Evolutionary conservation across 2,329 filamentous ascomycete genomes (phyloP).

Genomic region (Elsinoe batatas): DNA sequence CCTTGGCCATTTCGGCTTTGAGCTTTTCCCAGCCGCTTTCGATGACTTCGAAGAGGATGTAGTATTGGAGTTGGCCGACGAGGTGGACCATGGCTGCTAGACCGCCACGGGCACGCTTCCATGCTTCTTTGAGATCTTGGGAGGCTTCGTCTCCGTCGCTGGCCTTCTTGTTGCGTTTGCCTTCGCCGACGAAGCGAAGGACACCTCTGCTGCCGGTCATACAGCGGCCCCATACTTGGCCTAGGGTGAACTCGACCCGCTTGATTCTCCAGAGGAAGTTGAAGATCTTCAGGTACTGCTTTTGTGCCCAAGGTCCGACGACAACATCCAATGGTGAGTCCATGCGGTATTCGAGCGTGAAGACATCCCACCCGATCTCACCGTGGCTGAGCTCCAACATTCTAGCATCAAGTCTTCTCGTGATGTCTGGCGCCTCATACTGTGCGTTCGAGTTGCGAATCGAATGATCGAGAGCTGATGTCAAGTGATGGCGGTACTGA

Average conservation of each 20-base stretch:
- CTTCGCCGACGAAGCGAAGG: slow-evolving; percentile 61
- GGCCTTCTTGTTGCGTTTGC: not conserved
- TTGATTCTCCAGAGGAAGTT: slow-evolving; percentile 99
- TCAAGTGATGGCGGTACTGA: slow-evolving; percentile 92
- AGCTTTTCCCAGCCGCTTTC: slow-evolving; percentile 91
- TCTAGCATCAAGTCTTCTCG: slow-evolving; percentile 85
- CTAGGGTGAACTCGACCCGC: slow-evolving; percentile 87
- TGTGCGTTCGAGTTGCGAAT: slow-evolving; percentile 96
- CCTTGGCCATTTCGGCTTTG: slow-evolving; percentile 65
- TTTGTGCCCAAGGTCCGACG: slow-evolving; percentile 87
- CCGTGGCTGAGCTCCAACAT: slow-evolving; percentile 96
- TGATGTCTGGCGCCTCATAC: slow-evolving; percentile 83
- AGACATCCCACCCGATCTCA: slow-evolving; percentile 98
- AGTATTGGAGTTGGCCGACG: slow-evolving; percentile 92
- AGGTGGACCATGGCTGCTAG: slow-evolving; percentile 99
- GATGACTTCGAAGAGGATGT: slow-evolving; percentile 97
- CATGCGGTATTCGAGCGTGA: slow-evolving; percentile 97
- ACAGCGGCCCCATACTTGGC: slow-evolving; percentile 84
- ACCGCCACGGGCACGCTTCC: slow-evolving; percentile 80
- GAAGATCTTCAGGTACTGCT: slow-evolving; percentile 97
- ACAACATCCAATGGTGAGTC: slow-evolving; percentile 94
- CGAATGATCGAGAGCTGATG: slow-evolving; percentile 94
- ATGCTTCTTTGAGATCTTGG: slow-evolving; percentile 41
- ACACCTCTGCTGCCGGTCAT: slow-evolving; percentile 95
- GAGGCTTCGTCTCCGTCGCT: slow-evolving; percentile 42